phyloP scores from a whole-genome alignment of 2,329 filamentous ascomycete species.

The Monascus ruber region DNA sequence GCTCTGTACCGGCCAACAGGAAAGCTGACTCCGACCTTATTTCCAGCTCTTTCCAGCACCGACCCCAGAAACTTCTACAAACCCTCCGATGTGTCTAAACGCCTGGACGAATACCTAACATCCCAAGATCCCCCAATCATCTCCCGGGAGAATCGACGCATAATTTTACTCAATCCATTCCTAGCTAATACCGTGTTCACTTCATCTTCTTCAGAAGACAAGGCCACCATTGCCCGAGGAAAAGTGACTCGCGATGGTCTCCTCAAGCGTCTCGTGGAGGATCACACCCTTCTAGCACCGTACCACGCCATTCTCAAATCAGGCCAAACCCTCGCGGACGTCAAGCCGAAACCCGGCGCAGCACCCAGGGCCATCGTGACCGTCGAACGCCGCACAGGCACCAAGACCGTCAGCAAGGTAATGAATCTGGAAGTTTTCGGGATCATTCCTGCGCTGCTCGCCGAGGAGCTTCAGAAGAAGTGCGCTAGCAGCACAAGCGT shows the following conservation, averaged over 20 bases:
- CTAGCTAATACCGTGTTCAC: slow-evolving; percentile 52
- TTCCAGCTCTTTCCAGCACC: slow-evolving; percentile 34
- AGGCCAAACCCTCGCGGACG: slow-evolving; percentile 25
- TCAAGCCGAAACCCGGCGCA: slow-evolving; percentile 51
- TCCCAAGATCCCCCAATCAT: slow-evolving; percentile 42
- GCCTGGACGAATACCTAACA: slow-evolving; percentile 48
- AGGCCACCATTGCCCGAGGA: slow-evolving; percentile 46
- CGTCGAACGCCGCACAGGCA: slow-evolving; percentile 54
- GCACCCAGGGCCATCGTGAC: slow-evolving; percentile 49
- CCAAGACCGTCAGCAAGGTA: slow-evolving; percentile 55
- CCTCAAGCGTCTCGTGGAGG: slow-evolving; percentile 46
- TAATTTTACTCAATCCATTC: slow-evolving; percentile 51
- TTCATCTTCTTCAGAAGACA: slow-evolving; percentile 42
- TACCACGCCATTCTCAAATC: slow-evolving; percentile 46
- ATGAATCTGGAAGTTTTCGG: slow-evolving; percentile 51
- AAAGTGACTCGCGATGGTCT: slow-evolving; percentile 50
- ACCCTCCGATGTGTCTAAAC: slow-evolving; percentile 46
- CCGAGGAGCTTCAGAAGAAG: slow-evolving; percentile 55
- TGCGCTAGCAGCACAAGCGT: slow-evolving; percentile 59
- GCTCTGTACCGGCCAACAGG: slow-evolving; percentile 46
- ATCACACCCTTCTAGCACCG: slow-evolving; percentile 37
- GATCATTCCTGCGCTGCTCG: slow-evolving; percentile 48
- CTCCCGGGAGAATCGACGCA: slow-evolving; percentile 47
- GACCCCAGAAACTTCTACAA: slow-evolving; percentile 47
- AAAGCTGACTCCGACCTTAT: slow-evolving; percentile 46